phyloP scores from a whole-genome alignment of 306 rosid species.

The Glycine soja region DNA sequence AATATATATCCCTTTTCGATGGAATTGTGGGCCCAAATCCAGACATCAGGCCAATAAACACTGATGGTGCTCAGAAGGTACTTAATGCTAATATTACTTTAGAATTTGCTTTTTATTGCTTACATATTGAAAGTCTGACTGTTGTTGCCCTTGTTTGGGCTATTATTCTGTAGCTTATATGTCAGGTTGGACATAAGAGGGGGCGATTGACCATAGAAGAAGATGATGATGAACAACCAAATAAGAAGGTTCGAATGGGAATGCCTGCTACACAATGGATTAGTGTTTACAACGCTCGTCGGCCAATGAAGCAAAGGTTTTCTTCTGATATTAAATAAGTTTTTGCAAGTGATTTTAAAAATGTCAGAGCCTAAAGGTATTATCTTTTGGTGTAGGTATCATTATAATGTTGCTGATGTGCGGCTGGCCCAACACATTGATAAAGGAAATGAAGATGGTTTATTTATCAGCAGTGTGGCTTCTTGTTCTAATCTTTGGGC shows the following conservation, averaged over 20 bases:
- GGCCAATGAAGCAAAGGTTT: constrained; percentile 97
- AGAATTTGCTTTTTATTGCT: neutral
- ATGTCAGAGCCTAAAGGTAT: constrained; percentile 1
- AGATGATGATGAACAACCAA: constrained; percentile 87
- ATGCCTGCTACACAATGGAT: constrained; percentile 95
- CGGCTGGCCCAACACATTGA: constrained; percentile 86
- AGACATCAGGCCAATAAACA: constrained; percentile 84
- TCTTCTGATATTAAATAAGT: constrained; percentile 24
- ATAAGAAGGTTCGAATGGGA: constrained; percentile 91
- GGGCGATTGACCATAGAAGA: constrained; percentile 77
- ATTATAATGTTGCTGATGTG: constrained; percentile 88
- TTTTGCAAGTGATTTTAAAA: constrained; percentile 23
- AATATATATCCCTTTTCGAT: constrained; percentile 85
- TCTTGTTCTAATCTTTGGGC: constrained; percentile 90
- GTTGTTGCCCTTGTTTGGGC: neutral
- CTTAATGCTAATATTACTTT: constrained; percentile 17
- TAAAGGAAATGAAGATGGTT: constrained; percentile 86
- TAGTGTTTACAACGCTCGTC: constrained; percentile 86
- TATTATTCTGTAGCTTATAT: constrained; percentile 72
- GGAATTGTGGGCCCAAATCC: constrained; percentile 90
- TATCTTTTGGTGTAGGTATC: constrained; percentile 66
- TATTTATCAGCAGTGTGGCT: constrained; percentile 83
- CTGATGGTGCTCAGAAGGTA: constrained; percentile 98
- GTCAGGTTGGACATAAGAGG: constrained; percentile 85
- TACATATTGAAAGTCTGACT: constrained; percentile 38